A percentile compares a stretch with the other conserved stretches of the same genome.
Evolutionary conservation across 192 early-diverging fungal species (phyloP).

Genomic region (Umbelopsis isabellina): DNA sequence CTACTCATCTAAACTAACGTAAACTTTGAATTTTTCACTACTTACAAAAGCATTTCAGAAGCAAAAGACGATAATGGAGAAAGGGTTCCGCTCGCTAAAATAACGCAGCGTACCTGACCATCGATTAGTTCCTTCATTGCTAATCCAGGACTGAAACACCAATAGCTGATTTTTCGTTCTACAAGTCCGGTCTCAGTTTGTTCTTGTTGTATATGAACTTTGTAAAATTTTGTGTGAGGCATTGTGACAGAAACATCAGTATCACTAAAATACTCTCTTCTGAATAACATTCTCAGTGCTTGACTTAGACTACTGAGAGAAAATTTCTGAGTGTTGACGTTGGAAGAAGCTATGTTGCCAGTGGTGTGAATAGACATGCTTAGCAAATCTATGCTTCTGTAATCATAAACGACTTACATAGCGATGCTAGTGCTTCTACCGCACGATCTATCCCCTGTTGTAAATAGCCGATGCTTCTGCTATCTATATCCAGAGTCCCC

Average conservation of each 20-base stretch:
- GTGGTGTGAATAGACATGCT: not conserved
- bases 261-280: not conserved
- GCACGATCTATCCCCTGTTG: slow-evolving; percentile 33
- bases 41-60: slow-evolving; percentile 56
- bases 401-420: not conserved
- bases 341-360: not conserved
- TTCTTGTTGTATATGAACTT: not conserved
- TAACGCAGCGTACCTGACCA: slow-evolving; percentile 46
- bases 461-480: slow-evolving; percentile 1
- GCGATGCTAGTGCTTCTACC: slow-evolving; percentile 26
- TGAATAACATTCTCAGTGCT: slow-evolving; percentile 35
- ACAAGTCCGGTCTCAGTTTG: not conserved
- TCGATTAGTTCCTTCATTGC: slow-evolving; percentile 55
- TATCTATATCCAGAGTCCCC: slow-evolving; percentile 9
- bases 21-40: not conserved
- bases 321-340: not conserved
- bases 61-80: slow-evolving; percentile 63
- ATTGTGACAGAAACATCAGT: not conserved
- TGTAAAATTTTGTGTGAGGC: not conserved
- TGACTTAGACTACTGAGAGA: slow-evolving; percentile 29
- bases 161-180: slow-evolving; percentile 49
- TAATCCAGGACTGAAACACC: slow-evolving; percentile 65
- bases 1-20: not conserved
- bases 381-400: not conserved
- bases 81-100: slow-evolving; percentile 69